Evolutionary conservation across 129 eudicot species (phyloP), one percentile per base, ranked within the genome.

Genomic region (Centella asiatica): DNA sequence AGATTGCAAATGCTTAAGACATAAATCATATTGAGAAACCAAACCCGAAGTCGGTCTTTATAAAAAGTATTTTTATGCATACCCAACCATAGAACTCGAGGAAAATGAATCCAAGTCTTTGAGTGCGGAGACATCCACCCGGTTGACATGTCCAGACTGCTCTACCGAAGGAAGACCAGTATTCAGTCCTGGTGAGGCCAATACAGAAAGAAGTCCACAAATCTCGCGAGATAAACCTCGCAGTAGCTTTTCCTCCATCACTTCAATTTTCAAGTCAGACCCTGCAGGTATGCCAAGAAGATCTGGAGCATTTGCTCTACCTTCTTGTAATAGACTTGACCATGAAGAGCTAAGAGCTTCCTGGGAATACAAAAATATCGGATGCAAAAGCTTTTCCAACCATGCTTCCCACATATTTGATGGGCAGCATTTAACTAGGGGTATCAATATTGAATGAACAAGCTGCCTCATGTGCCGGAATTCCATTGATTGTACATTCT

Each of bases 231-330:
- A 84, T 69, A 92, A 57, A 68, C 68, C 86, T 59, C 99, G 78
- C 37, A 92, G 99, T 66, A 92, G 76, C 75, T 87, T 92, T 72
- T 92, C 99, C 78, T 87, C 96, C 79, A 92, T 87, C n/a, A 92
- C 96, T 84, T 92, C 99, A 49, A 87, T 86, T 69, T 85, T 92
- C 29, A 92, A 44, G 70, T 92, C 95, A 1, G 95, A 75, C 33
- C 85, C 99, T 45, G 55, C 79, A 25, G 37, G 17, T 69, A 84
- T 53, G 26, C 85, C 94, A 77, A 24, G 80, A 69, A 64, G 72
- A 78, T 92, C 99, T 20, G 99, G 99, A 74, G 85, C 88, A 66
- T 78, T 87, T 33, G 99, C 95, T 65, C 83, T 83, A 67, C 96
- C 96, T 72, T 82, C 95, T 36, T 73, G 81, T 62, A 87, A 68